phyloP scores from a whole-genome alignment of 495 filamentous ascomycete species.

The Hyaloscypha bicolor region DNA sequence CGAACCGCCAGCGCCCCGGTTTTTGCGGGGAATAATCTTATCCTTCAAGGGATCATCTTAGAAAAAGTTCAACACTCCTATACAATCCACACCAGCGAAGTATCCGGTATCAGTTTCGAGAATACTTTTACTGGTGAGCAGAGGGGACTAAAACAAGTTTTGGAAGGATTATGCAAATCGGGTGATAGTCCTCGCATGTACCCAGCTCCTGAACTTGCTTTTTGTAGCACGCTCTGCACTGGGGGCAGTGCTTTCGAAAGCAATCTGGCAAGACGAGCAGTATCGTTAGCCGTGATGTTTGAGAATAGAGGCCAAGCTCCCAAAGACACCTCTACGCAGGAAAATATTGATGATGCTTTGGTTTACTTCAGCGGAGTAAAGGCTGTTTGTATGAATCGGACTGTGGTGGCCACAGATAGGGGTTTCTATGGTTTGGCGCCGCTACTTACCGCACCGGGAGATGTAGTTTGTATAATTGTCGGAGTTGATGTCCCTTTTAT shows the following conservation, averaged over 20 bases:
- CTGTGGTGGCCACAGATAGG: constrained; percentile 1
- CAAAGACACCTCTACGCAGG: not conserved
- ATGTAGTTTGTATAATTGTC: constrained; percentile 10
- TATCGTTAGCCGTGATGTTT: not conserved
- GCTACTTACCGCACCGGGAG: constrained; percentile 2
- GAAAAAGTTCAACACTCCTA: constrained; percentile 9
- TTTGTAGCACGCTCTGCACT: constrained; percentile 13
- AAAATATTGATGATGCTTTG: constrained; percentile 9
- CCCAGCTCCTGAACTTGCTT: not conserved
- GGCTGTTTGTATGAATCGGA: constrained; percentile 5
- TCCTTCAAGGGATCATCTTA: constrained; percentile 13
- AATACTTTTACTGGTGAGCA: constrained; percentile 4
- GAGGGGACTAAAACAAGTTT: not conserved
- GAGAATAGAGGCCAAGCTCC: not conserved
- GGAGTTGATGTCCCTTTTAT: constrained; percentile 16
- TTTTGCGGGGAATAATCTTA: not conserved
- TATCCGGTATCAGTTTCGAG: constrained; percentile 10
- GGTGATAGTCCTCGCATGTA: not conserved
- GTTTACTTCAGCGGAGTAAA: constrained; percentile 6
- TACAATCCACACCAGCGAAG: not conserved
- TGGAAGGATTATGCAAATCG: not conserved
- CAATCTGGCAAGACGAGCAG: not conserved
- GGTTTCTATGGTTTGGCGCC: constrained; percentile 15
- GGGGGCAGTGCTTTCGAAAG: not conserved
- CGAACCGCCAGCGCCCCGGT: not conserved